Evolutionary conservation across 805 yeast genomes (phyloP), one percentile per base, ranked within the genome.

Genomic region (Wickerhamomyces chaumierensis): DNA sequence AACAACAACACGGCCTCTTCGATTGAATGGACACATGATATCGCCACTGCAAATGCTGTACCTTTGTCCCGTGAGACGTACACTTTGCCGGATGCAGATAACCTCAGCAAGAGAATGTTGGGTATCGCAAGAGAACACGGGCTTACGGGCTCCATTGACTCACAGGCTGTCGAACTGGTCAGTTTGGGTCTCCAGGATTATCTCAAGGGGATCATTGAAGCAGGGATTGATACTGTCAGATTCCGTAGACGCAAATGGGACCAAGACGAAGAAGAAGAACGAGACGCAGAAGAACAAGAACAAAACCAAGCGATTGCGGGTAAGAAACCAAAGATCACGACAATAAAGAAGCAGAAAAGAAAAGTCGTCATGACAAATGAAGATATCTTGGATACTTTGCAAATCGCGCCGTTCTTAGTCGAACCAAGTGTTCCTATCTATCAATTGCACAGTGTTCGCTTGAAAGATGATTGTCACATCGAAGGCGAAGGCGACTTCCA

Each of bases 41-140:
- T 92, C 15, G 71, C 81, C 39, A 87, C 81, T 51, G 94, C 92
- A 3, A 72, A 85, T 39, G 86, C 83, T 48, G 74, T 92, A 2
- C 90, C 92, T 4, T 65, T 88, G 28, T 72, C 90, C 2, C 65
- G 83, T 1, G 95, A 90, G 47, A 66, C 74, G 29, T 84, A 68
- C 54, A 88, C 88, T 45, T 57, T 92, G 5, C 96, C 96, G 0
- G 97, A 90, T 47, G 66, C 69, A 32, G 87, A 78, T 35, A 70
- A 69, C 31, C 58, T 92, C 34, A 72, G 75, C 38, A 63, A 77
- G 12, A 68, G 87, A 38, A 77, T 92, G 68, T 60, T 78, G 17
- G 92, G 95, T 52, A 77, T 82, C 9, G 81, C 92, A 46, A 69
- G 96, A 49, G 97, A 92, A 52, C 77, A 86, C 54, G 98, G 98